phyloP scores from a whole-genome alignment of 495 filamentous ascomycete genomes.

The Tuber aestivum region DNA sequence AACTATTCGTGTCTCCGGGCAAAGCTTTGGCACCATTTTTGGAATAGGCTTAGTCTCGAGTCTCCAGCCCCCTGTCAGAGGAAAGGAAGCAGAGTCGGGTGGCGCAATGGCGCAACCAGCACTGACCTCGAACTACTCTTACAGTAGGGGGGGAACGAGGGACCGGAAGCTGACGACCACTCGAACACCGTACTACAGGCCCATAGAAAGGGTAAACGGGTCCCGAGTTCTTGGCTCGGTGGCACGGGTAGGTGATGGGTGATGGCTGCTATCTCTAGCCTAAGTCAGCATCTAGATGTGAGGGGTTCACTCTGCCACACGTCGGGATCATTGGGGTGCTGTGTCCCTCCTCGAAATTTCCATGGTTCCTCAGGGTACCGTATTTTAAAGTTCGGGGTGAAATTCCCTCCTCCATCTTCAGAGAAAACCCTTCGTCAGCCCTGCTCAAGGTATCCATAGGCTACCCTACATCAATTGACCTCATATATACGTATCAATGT shows the following conservation, averaged over 20 bases:
- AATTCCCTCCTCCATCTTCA: background rate
- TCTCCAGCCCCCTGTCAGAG: background rate
- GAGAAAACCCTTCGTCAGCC: background rate
- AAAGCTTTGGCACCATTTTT: background rate
- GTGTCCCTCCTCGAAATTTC: background rate
- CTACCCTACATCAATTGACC: background rate
- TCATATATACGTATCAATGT: background rate
- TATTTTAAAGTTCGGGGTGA: background rate
- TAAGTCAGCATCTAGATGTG: background rate
- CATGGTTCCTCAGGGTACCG: background rate
- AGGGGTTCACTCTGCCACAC: background rate
- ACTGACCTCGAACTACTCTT: background rate
- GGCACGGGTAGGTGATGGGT: background rate
- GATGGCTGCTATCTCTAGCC: background rate
- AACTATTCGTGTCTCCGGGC: background rate
- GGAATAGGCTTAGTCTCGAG: background rate
- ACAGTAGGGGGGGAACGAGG: background rate
- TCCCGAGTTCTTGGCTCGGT: background rate
- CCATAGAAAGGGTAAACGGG: background rate
- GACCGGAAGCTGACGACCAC: background rate
- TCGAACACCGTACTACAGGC: background rate
- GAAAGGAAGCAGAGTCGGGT: background rate
- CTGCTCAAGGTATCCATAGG: background rate
- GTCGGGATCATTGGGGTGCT: background rate
- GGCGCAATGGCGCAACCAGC: background rate